phyloP scores from a whole-genome alignment of 2,329 filamentous ascomycete genomes.

The Ceratocystis huliohia region DNA sequence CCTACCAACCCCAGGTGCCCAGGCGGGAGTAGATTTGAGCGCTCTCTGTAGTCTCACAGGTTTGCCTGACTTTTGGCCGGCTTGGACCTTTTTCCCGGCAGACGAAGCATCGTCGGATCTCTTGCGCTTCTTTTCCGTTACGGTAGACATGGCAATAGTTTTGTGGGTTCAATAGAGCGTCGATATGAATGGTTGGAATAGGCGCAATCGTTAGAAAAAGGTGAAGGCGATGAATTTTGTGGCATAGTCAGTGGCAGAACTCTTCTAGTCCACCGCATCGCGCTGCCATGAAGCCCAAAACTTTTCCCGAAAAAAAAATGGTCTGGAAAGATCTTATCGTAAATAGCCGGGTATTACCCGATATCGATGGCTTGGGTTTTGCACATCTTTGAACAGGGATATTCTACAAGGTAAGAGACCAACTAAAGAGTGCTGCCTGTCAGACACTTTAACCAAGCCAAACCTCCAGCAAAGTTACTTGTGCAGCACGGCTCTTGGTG shows the following conservation, averaged over 20 bases:
- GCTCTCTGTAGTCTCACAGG: constrained; percentile 33
- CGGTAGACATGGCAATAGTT: constrained; percentile 31
- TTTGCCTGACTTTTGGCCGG: constrained; percentile 31
- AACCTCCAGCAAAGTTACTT: not conserved
- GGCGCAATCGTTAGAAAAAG: not conserved
- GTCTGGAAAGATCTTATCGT: constrained; percentile 17
- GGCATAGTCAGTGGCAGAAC: not conserved
- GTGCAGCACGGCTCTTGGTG: not conserved
- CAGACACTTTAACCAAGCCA: not conserved
- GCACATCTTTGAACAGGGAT: not conserved
- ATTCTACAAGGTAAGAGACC: not conserved
- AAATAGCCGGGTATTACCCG: constrained; percentile 15
- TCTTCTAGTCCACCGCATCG: not conserved
- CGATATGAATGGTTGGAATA: no score
- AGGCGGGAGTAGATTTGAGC: constrained; percentile 7
- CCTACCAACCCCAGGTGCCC: constrained; percentile 19
- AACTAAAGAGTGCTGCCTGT: not conserved
- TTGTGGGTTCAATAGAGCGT: constrained; percentile 6
- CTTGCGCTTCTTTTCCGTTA: constrained; percentile 41
- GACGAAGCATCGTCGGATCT: constrained; percentile 25
- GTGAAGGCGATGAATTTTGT: no score
- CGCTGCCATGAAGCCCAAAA: constrained; percentile 21
- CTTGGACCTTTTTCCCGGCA: constrained; percentile 20
- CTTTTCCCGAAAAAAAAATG: constrained; percentile 21
- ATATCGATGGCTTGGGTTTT: constrained; percentile 4